Base-by-base conservation (phyloP, 2,329 filamentous ascomycete genomes). In the Dryadomyces sulphureus region DNA sequence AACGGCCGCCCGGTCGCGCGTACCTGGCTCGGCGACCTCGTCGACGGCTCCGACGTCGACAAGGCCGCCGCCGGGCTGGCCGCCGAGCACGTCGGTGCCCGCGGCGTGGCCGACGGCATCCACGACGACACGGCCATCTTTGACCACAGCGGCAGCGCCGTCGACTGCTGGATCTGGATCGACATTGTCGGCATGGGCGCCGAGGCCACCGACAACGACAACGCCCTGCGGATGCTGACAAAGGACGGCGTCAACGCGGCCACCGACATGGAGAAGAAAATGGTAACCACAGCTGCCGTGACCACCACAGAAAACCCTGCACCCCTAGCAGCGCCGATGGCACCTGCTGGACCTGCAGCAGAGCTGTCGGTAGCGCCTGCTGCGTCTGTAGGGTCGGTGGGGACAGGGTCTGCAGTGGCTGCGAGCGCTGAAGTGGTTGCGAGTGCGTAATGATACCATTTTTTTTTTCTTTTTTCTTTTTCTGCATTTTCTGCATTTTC, bases 121-220 rank as follows among this genome's bases (percentile, higher is more conserved):
- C 50, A 60, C 35, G 62, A 74, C 41, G 73, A 77, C 52, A 61
- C 60, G 52, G 66, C 65, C 45, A 77, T 78, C 41, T 65, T 78
- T 5, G 62, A 69, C 45, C 64, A 62, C 25, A 63, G 60, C 48
- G 63, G 56, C 57, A 1, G 52, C 38, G 7, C 9, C 1, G 64
- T 77, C 7, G 63, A 65, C 3, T 60, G 63, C 45, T 78, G 74
- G 74, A 57, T 60, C 38, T 73, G 67, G 66, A 67, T 77, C 49
- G 68, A 76, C 43, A 61, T 69, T 19, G 63, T 73, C 3, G 72
- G 72, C 7, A 60, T 75, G 50, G 73, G 66, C 22, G 53, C 52
- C 9, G 50, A 58, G 8, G 54, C 54, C 16, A 51, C 50, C 39
- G 51, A 43, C n/a, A 5, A 34, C 16, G 19, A 14, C 20, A 41